Evolutionary conservation across 495 filamentous ascomycete species (phyloP), one percentile per base, ranked within the genome.

Genomic region (Lepraria neglecta): DNA sequence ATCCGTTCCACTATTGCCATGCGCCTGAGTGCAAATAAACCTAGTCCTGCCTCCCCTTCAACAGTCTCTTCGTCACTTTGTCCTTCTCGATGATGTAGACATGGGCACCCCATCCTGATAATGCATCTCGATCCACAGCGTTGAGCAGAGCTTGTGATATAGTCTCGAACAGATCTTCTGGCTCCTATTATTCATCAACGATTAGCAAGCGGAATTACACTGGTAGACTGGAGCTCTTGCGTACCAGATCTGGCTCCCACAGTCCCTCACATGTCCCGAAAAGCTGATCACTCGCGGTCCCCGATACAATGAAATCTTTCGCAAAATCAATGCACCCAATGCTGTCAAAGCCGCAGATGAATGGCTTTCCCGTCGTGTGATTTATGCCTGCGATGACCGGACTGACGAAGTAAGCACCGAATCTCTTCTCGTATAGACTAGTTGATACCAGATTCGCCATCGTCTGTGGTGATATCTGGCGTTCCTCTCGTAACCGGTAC

Each of bases 1-100:
- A 44, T 60, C 17, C 11, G n/a, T 21, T 42, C 9, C 11, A 42
- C 27, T 45, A 48, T 54, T n/a, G 47, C 46, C 61, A 31, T 64
- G 50, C 61, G 56, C 61, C 56, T 27, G 10, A 9, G 27, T 35
- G 7, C 47, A 19, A 12, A 60, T 48, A 21, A 19, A 1, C 24
- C 55, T 59, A 66, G 28, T 88, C 85, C 72, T 88, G 85, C 72
- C 85, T 77, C 73, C 94, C 92, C 84, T 98, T 98, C 71, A 98
- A 76, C 81, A 97, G 82, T 70, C 94, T 82, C 87, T 98, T 96
- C 69, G 92, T 96, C 46, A 97, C 91, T 85, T 97, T 97, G 76
- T 95, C 91, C 82, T 97, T 98, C 82, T 97, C 95, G 75, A 98
- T 94, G 67, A 98, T 91, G 75, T 97, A 97, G 64, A 98, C 94